Percentiles rank a stretch among this genome's conserved stretches.
These are phyloP conservation scores for Moniliella sp. DNA, from an alignment of 1,284 basidiomycete genomes.

Conservation along the genomic window DNA sequence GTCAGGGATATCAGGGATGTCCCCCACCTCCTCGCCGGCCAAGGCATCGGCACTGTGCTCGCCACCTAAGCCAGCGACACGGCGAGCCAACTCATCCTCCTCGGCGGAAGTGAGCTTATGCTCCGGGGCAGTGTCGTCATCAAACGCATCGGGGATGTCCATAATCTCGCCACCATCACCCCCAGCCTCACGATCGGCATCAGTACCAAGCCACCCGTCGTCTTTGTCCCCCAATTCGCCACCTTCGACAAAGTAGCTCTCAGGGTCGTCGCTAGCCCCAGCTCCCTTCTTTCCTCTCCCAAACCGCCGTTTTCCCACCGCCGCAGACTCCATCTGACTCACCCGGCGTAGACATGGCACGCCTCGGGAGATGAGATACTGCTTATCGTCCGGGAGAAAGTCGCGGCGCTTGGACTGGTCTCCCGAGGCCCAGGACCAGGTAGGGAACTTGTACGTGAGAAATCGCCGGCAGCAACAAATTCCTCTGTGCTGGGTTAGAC, in stretches of 20 bases:
- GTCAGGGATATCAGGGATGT: slow-evolving; percentile 21
- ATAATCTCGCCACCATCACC: background rate
- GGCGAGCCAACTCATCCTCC: slow-evolving; percentile 17
- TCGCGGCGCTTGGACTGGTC: slow-evolving; percentile 63
- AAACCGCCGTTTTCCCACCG: slow-evolving; percentile 3
- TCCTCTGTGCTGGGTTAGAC: too few species aligned
- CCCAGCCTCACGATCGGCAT: slow-evolving; percentile 6
- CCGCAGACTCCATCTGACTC: slow-evolving; percentile 14
- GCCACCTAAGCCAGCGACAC: slow-evolving; percentile 13
- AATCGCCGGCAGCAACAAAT: slow-evolving; percentile 30
- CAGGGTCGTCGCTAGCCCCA: slow-evolving; percentile 8
- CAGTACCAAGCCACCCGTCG: slow-evolving; percentile 19
- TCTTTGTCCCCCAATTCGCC: slow-evolving; percentile 6
- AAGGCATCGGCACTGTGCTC: too few species aligned
- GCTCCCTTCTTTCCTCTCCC: too few species aligned
- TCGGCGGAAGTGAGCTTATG: slow-evolving; percentile 13
- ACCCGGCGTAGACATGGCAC: slow-evolving; percentile 29
- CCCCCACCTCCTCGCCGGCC: slow-evolving; percentile 5
- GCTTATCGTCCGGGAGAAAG: slow-evolving; percentile 78
- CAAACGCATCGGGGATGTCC: slow-evolving; percentile 24
- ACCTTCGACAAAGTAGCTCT: slow-evolving; percentile 13
- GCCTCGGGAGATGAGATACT: slow-evolving; percentile 53
- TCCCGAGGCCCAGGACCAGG: slow-evolving; percentile 28
- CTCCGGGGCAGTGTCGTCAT: slow-evolving; percentile 12
- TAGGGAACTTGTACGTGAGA: slow-evolving; percentile 25